Base-by-base conservation (phyloP, 768 basidiomycete genomes). In the Mycena maculata region DNA sequence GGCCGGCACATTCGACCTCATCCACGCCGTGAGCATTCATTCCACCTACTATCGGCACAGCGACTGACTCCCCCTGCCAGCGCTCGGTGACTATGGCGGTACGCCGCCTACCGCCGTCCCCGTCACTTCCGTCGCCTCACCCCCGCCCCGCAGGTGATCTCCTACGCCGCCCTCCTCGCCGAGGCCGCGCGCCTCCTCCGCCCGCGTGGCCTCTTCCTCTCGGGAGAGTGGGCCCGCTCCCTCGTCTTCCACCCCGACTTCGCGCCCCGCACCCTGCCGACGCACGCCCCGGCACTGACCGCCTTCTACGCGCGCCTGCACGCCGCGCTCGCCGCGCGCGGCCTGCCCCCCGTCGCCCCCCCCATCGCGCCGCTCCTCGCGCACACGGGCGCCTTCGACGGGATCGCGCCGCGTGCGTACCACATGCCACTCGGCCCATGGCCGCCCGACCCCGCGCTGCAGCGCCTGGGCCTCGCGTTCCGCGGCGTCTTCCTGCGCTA, bases 121-220 rank as follows among this genome's bases (percentile, higher is more conserved):
- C 33, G 6, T 36, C 12, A 60, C 53, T 15, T 52, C 25, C 15
- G 44, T 33, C 42, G 63, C 65, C 56, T 71, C 62, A 55, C 65
- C 73, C 64, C 71, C n/a, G n/a, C n/a, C n/a, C n/a, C 54, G 10
- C 75, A 94, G 93, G 81, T 89, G 18, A 78, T 73, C 22, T 81
- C 89, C 72, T 92, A 90, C 71, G 77, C 77, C 20, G 73, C 70
- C 27, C 76, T 92, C 65, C 71, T 93, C 33, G 73, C 76, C 23
- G 91, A 94, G 75, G 84, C 84, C 18, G 82, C 81, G 8, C 87
- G 93, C 41, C 81, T 93, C 48, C 80, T 95, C 15, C 86, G 87
- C 48, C 86, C 87, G 6, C 89, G 89, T n/a, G 93, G 93, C 1
- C 76, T 94, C 16, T 90, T 92, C 74, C 67, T 91, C 10, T 88